Base-by-base conservation (phyloP, 1,284 basidiomycete genomes). In the Schizophyllum amplum region DNA sequence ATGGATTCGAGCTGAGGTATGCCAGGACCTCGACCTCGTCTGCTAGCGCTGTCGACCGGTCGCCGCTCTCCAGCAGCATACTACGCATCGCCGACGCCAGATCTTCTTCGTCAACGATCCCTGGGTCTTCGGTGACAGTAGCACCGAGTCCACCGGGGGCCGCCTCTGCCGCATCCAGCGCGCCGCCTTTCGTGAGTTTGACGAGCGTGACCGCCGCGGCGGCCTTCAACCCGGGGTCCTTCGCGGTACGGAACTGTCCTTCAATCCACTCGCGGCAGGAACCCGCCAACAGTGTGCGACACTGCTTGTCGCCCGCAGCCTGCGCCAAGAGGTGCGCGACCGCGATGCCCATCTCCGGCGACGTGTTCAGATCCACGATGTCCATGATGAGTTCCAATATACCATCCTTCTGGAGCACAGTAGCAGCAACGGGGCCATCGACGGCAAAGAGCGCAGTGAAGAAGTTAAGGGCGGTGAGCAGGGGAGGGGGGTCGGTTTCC, bases 21-120 rank as follows among this genome's bases (percentile, higher is more conserved):
- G 89, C 89, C 54, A 97, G 72, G 0, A 87, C 92, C 72, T 97
- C 94, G 20, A 94, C 74, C 5, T 83, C 84, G 61, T 91, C 86
- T 6, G 76, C 70, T 25, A 79, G 66, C 46, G 80, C 78, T 21
- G 74, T 68, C 13, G 66, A 61, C 42, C 72, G 63, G 46, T 72
- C 68, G 21, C 69, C 69, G 59, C 67, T 69, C 24, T 67, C 67
- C 48, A 78, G 59, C 26, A 92, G 72, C 55, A 87, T 72, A 1
- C 72, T 71, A 63, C 80, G 84, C 77, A 93, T 81, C 55, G 79
- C 72, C 46, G 68, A 62, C 17, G 82, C 79, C 47, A 86, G 74
- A 21, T 74, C 71, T n/a, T 73, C 72, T 25, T 83, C 78, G 17
- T 70, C 67, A 54, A 61, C 65, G 42, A 66, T 66, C 56, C 64